These are phyloP conservation scores for Fomitopsis betulina DNA, from an alignment of 1,284 basidiomycete species.

Conservation along the genomic window DNA sequence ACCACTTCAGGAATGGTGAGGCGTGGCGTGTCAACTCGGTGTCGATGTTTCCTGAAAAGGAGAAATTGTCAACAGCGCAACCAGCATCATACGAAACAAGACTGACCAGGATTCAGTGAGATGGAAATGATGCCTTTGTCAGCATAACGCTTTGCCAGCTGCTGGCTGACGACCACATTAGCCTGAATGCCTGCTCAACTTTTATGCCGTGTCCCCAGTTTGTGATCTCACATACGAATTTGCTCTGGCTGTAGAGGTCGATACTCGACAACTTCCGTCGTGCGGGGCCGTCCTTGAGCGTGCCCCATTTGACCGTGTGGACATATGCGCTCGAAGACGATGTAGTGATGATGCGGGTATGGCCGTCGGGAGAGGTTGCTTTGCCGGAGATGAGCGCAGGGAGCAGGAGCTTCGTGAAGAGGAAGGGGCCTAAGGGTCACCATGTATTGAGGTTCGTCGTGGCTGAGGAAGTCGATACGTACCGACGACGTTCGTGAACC, in stretches of 20 bases:
- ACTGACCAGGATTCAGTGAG: conserved; percentile 35
- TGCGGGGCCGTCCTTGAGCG: conserved; percentile 13
- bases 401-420: conserved; percentile 24
- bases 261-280: conserved; percentile 13
- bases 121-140: conserved; percentile 46
- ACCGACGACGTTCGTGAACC: conserved; percentile 12
- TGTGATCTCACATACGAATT: conserved; percentile 13
- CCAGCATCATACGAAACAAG: neutral
- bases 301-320: conserved; percentile 14
- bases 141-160: conserved; percentile 44
- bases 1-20: too few relatives aligned
- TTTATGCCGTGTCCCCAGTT: too few relatives aligned
- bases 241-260: conserved; percentile 18
- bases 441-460: conserved; percentile 57
- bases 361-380: conserved; percentile 18
- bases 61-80: neutral
- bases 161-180: conserved; percentile 42
- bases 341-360: conserved; percentile 22
- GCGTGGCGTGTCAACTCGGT: conserved; percentile 6
- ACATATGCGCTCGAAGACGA: conserved; percentile 21
- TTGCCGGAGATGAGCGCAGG: conserved; percentile 19
- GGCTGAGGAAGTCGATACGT: conserved; percentile 34
- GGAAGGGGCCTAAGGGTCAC: conserved; percentile 17
- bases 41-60: conserved; percentile 10
- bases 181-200: too few relatives aligned